phyloP scores from a whole-genome alignment of 768 basidiomycete genomes.

The Tephrocybe sp. region DNA sequence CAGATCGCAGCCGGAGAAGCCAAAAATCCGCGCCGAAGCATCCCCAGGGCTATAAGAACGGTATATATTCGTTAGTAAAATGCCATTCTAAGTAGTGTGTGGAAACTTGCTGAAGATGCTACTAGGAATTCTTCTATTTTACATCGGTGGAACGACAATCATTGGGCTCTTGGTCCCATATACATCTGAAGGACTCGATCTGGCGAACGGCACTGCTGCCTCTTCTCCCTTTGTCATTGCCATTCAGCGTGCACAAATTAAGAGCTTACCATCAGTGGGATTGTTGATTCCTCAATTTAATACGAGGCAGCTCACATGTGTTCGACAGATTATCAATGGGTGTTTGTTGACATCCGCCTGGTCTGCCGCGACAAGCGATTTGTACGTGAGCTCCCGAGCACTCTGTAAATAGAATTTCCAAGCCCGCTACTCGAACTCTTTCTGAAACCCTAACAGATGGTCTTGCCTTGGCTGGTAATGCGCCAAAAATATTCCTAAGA shows the following conservation, averaged over 20 bases:
- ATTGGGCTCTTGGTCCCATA: constrained; percentile 86
- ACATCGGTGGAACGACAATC: constrained; percentile 63
- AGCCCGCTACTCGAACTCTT: too few species aligned
- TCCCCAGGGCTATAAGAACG: constrained; percentile 64
- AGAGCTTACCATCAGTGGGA: constrained; percentile 73
- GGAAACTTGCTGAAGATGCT: constrained; percentile 6
- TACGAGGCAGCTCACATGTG: too few species aligned
- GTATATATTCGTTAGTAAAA: constrained; percentile 62
- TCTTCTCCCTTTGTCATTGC: constrained; percentile 93
- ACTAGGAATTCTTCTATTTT: constrained; percentile 83
- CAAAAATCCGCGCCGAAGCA: constrained; percentile 75
- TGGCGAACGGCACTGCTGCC: constrained; percentile 60
- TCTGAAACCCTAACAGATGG: too few species aligned
- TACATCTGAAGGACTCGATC: constrained; percentile 52
- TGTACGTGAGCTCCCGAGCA: constrained; percentile 89
- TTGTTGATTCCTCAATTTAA: not conserved
- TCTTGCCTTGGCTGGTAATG: constrained; percentile 75
- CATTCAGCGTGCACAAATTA: constrained; percentile 83
- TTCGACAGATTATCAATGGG: constrained; percentile 70
- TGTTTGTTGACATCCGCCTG: constrained; percentile 86
- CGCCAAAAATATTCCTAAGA: constrained; percentile 73
- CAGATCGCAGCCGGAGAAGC: constrained; percentile 92
- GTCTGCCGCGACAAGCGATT: constrained; percentile 88
- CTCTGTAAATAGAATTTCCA: constrained; percentile 59
- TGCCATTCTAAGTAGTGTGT: not conserved